Evolutionary conservation across 768 basidiomycete genomes (phyloP), one percentile per base, ranked within the genome.

Genomic region (Leccinum arenicola): DNA sequence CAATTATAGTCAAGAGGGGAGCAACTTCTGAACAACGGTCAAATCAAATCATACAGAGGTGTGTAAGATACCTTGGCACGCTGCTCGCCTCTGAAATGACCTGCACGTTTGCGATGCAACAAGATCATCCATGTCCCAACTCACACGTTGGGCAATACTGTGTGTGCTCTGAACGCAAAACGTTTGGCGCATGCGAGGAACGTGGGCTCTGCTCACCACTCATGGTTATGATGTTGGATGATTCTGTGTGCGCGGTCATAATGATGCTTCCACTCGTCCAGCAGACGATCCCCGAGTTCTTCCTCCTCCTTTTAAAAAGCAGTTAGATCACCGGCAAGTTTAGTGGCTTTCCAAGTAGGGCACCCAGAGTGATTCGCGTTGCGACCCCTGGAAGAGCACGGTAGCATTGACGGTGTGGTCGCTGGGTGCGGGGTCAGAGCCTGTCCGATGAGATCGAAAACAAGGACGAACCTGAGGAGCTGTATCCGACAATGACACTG

Each of bases 111-210:
- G 73, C 5, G 73, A 71, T 11, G 71, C 70, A 33, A 80, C 33
- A 23, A 88, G 68, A 60, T 84, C 78, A 25, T 59, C 63, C 14
- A 70, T 63, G 1, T 73, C 59, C 76, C 81, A 85, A 7, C 82
- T 82, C 60, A 79, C 66, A 3, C 50, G 17, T 0, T 49, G 12
- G 0, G 81, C 79, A 29, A 78, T 62, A 0, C 0, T 1, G 50
- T 64, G 50, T 64, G 74, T 74, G 52, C 84, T 84, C 49, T 11
- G 36, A 31, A 21, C 15, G 19, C 23, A 23, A 4, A 33, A 9
- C 29, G 19, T 21, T 38, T 15, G 38, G n/a, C 25, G 25, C 43
- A 52, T 53, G n/a, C 49, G 27, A 25, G 17, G 38, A 15, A 3
- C 15, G 9, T 1, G 2, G 11, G 5, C 5, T 11, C 10, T 40